Base-by-base conservation (phyloP, 2,329 filamentous ascomycete species). In the Seiridium unicorne region DNA sequence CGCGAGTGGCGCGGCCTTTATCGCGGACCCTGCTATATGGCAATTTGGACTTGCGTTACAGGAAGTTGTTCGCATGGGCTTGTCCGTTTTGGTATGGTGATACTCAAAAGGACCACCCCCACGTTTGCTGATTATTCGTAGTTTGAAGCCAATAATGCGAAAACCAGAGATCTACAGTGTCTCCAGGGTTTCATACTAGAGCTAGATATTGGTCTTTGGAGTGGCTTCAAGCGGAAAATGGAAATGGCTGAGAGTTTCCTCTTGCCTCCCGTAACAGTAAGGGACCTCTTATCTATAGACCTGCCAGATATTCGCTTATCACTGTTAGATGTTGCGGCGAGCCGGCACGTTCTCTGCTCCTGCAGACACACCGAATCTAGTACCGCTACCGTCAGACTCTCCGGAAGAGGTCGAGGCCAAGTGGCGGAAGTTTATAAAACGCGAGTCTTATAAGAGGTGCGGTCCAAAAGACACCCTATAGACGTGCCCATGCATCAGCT, bases 231-330 rank as follows among this genome's bases (percentile, higher is more conserved):
- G 62, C 78, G 84, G 34, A 83, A 84, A 64, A 86, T 84, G 71
- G 84, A 87, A 64, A 80, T 86, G 40, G 78, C 83, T 0, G 84
- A 86, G 66, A 84, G 83, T 57, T 85, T 85, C 64, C 73, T 80
- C 44, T 81, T 84, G 62, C 79, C 82, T 3, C 65, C 84, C 2
- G 69, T 84, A 18, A 85, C 82, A 3, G 74, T 76, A 51, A 34
- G 60, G n/a, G 2, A 5, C 44, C n/a, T 26, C 9, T 10, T 11
- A 3, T 10, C 35, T 26, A 26, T 13, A 18, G 13, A 9, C 8
- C 32, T 3, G 31, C 26, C 10, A 32, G 40, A 32, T 31, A 5
- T 9, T 31, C 51, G 56, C 65, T 66, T n/a, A 65, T 26, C 11
- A 5, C 1, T 36, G 9, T 26, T 47, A 80, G 71, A 84, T 84